phyloP scores from a whole-genome alignment of 176 grass and related monocot species.

The Triticum monococcum region DNA sequence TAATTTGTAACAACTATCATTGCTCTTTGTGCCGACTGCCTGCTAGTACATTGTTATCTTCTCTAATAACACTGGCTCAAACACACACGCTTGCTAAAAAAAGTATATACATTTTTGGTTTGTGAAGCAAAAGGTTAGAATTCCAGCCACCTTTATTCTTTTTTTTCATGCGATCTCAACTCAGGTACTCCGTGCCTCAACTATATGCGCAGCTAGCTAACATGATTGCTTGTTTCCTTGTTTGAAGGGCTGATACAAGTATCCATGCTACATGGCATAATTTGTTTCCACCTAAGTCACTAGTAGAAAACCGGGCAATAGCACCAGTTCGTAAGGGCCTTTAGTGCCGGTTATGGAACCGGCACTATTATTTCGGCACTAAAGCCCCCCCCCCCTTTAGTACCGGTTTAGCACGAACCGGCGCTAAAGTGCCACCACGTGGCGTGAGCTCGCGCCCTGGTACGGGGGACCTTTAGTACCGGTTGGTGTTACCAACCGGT shows the following conservation, averaged over 20 bases:
- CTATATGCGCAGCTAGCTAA: conserved; percentile 12
- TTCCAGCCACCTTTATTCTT: neutral
- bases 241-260: conserved; percentile 71
- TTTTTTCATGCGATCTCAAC: conserved; percentile 9
- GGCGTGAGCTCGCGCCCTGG: too few species aligned
- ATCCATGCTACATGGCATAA: conserved; percentile 79
- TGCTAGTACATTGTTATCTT: neutral
- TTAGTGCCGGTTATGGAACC: too few species aligned
- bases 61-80: neutral
- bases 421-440: too few species aligned
- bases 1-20: neutral
- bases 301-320: too few species aligned
- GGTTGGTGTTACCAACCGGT: too few species aligned
- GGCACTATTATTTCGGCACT: too few species aligned
- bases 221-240: conserved; percentile 25
- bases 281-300: conserved; percentile 74
- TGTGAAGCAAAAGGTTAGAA: conserved; percentile 19
- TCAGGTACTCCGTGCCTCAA: neutral
- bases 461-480: too few species aligned
- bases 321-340: too few species aligned
- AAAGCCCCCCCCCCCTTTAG: too few species aligned
- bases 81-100: neutral
- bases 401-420: too few species aligned
- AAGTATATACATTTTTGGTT: neutral
- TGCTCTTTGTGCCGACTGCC: too few species aligned